Percentiles rank a stretch among this genome's conserved stretches.
These are phyloP conservation scores for Thelonectria discophora DNA, from an alignment of 2,329 filamentous ascomycete genomes.

Conservation along the genomic window DNA sequence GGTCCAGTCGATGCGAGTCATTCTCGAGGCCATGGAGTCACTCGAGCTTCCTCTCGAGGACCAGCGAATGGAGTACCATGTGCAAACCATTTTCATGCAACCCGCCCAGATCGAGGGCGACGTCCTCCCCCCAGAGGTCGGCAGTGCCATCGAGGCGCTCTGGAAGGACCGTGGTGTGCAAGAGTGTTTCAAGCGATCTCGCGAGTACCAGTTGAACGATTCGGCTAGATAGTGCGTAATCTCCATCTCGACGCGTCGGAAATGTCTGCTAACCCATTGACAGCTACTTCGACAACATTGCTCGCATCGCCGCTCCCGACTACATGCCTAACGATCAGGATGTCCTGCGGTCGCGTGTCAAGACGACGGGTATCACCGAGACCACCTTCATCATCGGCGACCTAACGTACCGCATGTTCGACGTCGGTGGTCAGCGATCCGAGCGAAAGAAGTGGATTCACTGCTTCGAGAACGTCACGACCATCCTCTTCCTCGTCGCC, in stretches of 20 bases:
- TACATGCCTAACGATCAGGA: slow-evolving; percentile 97
- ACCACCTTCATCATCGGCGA: slow-evolving; percentile 96
- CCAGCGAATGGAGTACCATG: slow-evolving; percentile 93
- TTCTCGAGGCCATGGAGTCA: slow-evolving; percentile 74
- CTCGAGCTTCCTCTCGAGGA: slow-evolving; percentile 86
- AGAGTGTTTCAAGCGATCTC: slow-evolving; percentile 93
- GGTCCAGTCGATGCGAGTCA: slow-evolving; percentile 74
- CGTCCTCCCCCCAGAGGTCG: slow-evolving; percentile 91
- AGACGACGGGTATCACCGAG: slow-evolving; percentile 97
- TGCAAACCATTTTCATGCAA: slow-evolving; percentile 99
- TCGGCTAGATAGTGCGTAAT: slow-evolving; percentile 88
- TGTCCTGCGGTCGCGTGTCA: slow-evolving; percentile 93
- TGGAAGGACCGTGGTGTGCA: slow-evolving; percentile 95
- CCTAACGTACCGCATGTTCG: slow-evolving; percentile 96
- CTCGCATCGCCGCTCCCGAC: slow-evolving; percentile 87
- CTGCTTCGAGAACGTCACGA: slow-evolving; percentile 98
- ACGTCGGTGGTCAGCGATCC: slow-evolving; percentile 93
- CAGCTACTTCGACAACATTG: slow-evolving; percentile 96
- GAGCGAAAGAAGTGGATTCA: slow-evolving; percentile 99
- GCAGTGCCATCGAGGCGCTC: slow-evolving; percentile 88
- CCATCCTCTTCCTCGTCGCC: slow-evolving; percentile 94
- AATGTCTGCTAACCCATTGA: slow-evolving; percentile 44
- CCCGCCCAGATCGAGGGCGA: slow-evolving; percentile 96
- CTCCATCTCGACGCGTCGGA: neutral
- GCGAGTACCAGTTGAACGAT: slow-evolving; percentile 96